Conservation (phyloP, 352 stramenopile species). For the Phytophthora citricola region DNA sequence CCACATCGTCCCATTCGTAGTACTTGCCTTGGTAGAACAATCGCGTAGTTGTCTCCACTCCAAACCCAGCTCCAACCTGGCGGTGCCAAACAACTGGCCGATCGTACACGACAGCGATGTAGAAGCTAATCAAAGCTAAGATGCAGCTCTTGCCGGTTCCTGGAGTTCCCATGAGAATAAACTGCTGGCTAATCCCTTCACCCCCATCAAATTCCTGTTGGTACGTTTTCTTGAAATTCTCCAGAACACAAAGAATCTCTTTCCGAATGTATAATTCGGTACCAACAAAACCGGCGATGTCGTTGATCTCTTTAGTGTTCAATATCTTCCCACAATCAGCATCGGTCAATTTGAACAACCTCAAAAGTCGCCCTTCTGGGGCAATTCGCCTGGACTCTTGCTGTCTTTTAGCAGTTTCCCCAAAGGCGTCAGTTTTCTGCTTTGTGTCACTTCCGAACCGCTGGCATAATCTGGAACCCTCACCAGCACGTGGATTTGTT, state of each 20-base stretch:
- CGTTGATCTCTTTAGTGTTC: conserved; percentile 1
- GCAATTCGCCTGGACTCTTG: background rate
- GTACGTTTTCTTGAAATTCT: conserved; percentile 8
- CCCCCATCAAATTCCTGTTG: background rate
- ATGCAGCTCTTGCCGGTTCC: conserved; percentile 22
- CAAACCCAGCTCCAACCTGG: too few species aligned
- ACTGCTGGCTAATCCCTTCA: background rate
- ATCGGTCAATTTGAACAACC: conserved; percentile 10
- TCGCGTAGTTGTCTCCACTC: too few species aligned
- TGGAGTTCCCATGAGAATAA: conserved; percentile 19
- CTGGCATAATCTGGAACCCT: background rate
- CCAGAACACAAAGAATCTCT: conserved; percentile 10
- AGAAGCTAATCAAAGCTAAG: too few species aligned
- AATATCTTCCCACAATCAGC: conserved; percentile 3
- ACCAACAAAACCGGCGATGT: conserved; percentile 4
- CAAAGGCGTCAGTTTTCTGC: too few species aligned
- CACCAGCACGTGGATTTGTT: conserved; percentile 18
- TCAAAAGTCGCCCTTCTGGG: background rate
- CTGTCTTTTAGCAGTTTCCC: background rate
- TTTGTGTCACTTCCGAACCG: too few species aligned
- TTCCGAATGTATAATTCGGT: conserved; percentile 7
- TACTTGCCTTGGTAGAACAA: too few species aligned
- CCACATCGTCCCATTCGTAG: too few species aligned
- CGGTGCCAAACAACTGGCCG: too few species aligned
- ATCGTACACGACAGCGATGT: background rate